A percentile compares a stretch with the other conserved stretches of the same genome.
phyloP scores from a whole-genome alignment of 106 monocot species.

The Allium sativum region DNA sequence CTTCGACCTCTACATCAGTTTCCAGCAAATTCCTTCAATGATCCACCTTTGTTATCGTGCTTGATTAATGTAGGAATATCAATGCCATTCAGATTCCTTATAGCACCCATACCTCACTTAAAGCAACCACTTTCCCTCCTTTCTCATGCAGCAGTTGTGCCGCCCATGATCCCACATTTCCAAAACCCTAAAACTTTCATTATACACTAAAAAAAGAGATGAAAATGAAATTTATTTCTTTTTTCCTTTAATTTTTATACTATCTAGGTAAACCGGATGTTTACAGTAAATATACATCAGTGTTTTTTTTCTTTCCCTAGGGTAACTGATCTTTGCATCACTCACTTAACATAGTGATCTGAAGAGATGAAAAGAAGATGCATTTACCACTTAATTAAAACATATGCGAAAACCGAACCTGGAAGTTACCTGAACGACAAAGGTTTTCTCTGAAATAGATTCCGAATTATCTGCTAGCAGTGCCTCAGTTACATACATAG shows the following conservation, averaged over 20 bases:
- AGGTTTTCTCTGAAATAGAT: slow-evolving; percentile 60
- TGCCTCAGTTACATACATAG: slow-evolving; percentile 62
- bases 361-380: background rate
- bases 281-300: no score
- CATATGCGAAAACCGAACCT: no score
- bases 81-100: slow-evolving; percentile 47
- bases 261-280: no score
- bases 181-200: slow-evolving; percentile 85
- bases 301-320: no score
- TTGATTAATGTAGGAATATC: slow-evolving; percentile 41
- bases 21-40: slow-evolving; percentile 70
- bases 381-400: no score
- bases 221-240: no score
- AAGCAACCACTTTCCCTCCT: slow-evolving; percentile 71
- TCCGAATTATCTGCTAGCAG: slow-evolving; percentile 68
- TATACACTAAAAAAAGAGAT: no score
- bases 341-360: no score
- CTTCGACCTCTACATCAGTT: no score
- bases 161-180: no score
- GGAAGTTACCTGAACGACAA: slow-evolving; percentile 61
- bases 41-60: slow-evolving; percentile 41
- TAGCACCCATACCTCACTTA: slow-evolving; percentile 60
- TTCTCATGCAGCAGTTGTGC: slow-evolving; percentile 53
- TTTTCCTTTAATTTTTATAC: no score
- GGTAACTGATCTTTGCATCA: no score